These are phyloP conservation scores for Exophiala sp. DNA, from an alignment of 2,329 filamentous ascomycete species.

Conservation along the genomic window DNA sequence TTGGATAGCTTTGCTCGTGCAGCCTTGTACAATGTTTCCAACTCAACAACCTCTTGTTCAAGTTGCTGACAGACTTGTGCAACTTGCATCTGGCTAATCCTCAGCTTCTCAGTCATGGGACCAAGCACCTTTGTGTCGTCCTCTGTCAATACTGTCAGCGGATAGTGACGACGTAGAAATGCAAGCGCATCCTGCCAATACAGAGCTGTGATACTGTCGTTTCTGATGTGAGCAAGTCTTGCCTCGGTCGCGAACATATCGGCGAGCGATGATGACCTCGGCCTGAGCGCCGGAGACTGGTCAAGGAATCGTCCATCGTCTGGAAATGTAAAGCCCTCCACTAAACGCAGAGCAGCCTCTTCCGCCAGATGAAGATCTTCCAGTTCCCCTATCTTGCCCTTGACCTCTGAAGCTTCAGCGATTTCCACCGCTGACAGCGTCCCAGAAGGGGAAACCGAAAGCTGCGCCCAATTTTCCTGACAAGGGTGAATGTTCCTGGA, in stretches of 20 bases:
- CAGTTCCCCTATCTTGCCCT: constrained; percentile 1
- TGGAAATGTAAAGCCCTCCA: constrained; percentile 5
- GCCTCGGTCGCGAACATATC: constrained; percentile 18
- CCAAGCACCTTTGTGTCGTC: constrained; percentile 65
- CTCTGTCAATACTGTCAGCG: constrained; percentile 48
- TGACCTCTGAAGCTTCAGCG: not conserved
- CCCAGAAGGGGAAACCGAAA: constrained; percentile 15
- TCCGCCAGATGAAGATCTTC: constrained; percentile 17
- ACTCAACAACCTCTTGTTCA: constrained; percentile 20
- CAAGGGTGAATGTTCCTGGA: constrained; percentile 25
- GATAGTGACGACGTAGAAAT: constrained; percentile 58
- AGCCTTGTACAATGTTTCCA: constrained; percentile 9
- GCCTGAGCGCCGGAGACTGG: not conserved
- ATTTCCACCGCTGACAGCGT: constrained; percentile 1
- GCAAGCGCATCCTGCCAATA: constrained; percentile 74
- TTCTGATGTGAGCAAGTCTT: constrained; percentile 17
- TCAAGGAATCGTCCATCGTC: not conserved
- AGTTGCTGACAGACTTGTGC: constrained; percentile 13
- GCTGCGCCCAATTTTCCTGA: constrained; percentile 24
- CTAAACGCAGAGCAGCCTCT: constrained; percentile 22
- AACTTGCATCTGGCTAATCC: constrained; percentile 57
- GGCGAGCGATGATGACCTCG: constrained; percentile 5
- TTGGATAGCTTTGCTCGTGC: constrained; percentile 32
- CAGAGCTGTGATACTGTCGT: constrained; percentile 21
- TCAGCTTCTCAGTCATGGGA: constrained; percentile 69